Percentiles rank a stretch among this genome's conserved stretches.
Evolutionary conservation across 1,284 basidiomycete genomes (phyloP).

Genomic region (Rhodotorula sp.): DNA sequence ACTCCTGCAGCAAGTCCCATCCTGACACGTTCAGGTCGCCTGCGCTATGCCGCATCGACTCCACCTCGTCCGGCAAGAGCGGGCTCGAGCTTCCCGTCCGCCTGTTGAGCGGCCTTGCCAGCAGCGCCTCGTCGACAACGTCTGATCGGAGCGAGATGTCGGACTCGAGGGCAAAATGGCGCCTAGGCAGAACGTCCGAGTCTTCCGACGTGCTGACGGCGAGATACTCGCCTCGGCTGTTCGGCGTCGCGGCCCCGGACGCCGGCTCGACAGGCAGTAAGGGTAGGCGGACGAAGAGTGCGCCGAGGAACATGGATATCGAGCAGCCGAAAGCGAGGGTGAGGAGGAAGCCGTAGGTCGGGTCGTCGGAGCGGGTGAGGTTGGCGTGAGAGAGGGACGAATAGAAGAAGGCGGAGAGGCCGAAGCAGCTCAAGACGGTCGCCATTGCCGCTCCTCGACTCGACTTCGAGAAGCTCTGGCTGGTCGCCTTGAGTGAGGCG

Average conservation of each 20-base stretch:
- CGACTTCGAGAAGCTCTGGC: conserved; percentile 21
- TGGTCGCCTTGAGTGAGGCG: conserved; percentile 21
- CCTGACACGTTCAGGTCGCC: conserved; percentile 28
- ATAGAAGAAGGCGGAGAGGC: conserved; percentile 49
- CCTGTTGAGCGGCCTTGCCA: neutral
- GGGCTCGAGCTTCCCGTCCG: conserved; percentile 16
- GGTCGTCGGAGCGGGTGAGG: conserved; percentile 46
- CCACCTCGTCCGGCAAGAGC: conserved; percentile 7
- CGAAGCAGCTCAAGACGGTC: conserved; percentile 49
- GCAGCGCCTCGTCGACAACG: neutral
- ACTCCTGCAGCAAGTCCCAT: conserved; percentile 9
- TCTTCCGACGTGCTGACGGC: neutral
- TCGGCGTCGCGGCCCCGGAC: neutral
- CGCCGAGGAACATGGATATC: conserved; percentile 47
- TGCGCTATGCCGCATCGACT: conserved; percentile 12
- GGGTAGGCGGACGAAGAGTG: conserved; percentile 41
- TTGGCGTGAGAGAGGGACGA: conserved; percentile 34
- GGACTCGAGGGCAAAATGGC: neutral
- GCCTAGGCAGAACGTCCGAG: neutral
- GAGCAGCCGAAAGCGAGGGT: conserved; percentile 47
- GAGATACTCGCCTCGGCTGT: neutral
- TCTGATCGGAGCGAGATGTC: neutral
- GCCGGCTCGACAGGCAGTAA: neutral
- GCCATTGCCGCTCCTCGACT: conserved; percentile 48
- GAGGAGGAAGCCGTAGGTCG: conserved; percentile 47